Base-by-base conservation (phyloP, 2,329 filamentous ascomycete genomes). In the Claviceps pusilla region DNA sequence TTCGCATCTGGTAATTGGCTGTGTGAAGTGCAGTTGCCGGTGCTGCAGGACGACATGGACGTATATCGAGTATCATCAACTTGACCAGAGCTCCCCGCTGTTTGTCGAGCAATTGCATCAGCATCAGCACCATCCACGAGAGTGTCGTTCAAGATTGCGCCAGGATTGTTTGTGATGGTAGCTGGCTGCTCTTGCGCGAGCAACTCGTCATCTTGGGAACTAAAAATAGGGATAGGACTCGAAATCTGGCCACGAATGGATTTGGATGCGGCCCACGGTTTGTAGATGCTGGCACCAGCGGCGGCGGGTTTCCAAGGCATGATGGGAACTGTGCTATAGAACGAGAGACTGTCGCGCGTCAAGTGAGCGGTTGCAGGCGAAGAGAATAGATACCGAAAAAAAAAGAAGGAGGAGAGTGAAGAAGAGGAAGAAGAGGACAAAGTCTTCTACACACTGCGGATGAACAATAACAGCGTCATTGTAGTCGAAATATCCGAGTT, bases 181-280 rank as follows among this genome's bases (percentile, higher is more conserved):
- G 65, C 59, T 12, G 69, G 67, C 11, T 72, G 71, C 35, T 71
- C 71, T 51, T 73, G 69, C 50, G 77, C 75, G 11, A 76, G 73
- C 59, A 80, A 77, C 55, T 80, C 78, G 57, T 80, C 76, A 55
- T 78, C 76, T 45, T 70, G 59, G 7, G 69, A 62, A 54, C 65
- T 68, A 19, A 69, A 64, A 28, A 83, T 76, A 1, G 79, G 79
- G 50, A 83, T 83, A 14, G 81, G 81, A 7, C 72, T 74, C 35
- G 79, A 83, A 57, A 83, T 83, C 59, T 75, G 77, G 57, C 79
- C 79, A 43, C 80, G 76, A 57, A 83, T 76, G 39, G 75, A 74
- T 59, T 71, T 69, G 58, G 70, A 68, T 58, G 69, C 56, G 49
- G 58, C 57, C 43, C 59, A 57, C 49, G 62, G 58, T 54, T 58